Percentiles rank a stretch among this genome's conserved stretches.
phyloP scores from a whole-genome alignment of 176 grass and related monocot genomes.

The Canna indica region DNA sequence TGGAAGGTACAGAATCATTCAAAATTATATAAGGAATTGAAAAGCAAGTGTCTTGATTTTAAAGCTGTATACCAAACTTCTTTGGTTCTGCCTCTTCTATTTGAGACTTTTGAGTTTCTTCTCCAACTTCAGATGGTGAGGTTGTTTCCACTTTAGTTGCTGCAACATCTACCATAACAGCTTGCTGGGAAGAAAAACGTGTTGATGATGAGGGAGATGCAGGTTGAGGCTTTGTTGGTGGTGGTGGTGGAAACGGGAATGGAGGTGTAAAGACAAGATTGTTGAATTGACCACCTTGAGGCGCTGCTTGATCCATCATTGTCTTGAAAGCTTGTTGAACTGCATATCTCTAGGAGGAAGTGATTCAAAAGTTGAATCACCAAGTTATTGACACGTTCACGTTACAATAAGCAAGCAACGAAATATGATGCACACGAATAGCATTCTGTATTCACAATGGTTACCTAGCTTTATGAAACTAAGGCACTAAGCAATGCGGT shows the following conservation, averaged over 20 bases:
- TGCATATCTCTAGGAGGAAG: constrained; percentile 10
- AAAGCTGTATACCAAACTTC: constrained; percentile 59
- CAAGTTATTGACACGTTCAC: not conserved
- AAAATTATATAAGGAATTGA: not conserved
- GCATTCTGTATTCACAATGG: not conserved
- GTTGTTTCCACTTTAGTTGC: constrained; percentile 49
- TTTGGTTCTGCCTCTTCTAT: constrained; percentile 35
- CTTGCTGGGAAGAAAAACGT: constrained; percentile 30
- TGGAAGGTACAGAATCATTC: too few relatives aligned
- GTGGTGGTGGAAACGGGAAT: constrained; percentile 77
- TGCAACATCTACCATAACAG: constrained; percentile 60
- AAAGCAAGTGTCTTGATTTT: constrained; percentile 1
- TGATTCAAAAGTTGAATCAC: constrained; percentile 7
- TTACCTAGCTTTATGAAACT: not conserved
- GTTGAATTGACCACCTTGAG: constrained; percentile 29
- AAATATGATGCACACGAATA: not conserved
- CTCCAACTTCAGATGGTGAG: constrained; percentile 29
- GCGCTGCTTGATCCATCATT: constrained; percentile 80
- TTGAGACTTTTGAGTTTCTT: constrained; percentile 43
- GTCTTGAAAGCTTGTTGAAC: constrained; percentile 88
- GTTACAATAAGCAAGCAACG: not conserved
- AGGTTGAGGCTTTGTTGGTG: constrained; percentile 39
- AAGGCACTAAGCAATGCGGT: too few relatives aligned
- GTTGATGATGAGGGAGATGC: constrained; percentile 25
- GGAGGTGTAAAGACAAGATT: constrained; percentile 46